phyloP scores from a whole-genome alignment of 208 protist species.

The Wallacemonas sp. region DNA sequence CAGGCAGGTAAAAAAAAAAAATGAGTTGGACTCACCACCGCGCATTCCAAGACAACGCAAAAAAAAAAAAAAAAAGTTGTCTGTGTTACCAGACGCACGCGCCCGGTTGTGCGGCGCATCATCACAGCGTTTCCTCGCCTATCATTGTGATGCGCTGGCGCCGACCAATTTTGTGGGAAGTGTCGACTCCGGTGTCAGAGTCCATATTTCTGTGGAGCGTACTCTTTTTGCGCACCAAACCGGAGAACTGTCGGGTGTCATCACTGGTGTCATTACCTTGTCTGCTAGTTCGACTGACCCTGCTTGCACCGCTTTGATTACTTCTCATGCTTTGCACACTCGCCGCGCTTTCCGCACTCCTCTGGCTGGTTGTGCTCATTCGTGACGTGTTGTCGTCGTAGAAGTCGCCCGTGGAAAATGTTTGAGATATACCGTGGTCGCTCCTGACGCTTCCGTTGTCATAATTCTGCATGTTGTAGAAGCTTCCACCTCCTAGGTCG shows the following conservation, averaged over 20 bases:
- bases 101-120: too few species aligned
- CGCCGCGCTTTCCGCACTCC: too few species aligned
- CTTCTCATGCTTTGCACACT: neutral
- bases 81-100: too few species aligned
- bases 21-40: too few species aligned
- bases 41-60: too few species aligned
- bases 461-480: neutral
- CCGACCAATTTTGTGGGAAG: neutral
- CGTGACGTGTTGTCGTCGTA: conserved; percentile 9
- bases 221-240: conserved; percentile 4
- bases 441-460: too few species aligned
- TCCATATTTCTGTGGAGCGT: conserved; percentile 3
- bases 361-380: neutral
- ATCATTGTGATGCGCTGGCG: neutral
- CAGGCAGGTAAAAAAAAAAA: neutral
- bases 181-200: neutral
- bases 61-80: too few species aligned
- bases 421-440: too few species aligned
- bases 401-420: neutral
- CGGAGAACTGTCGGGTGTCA: too few species aligned
- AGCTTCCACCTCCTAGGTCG: neutral
- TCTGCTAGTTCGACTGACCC: neutral
- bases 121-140: neutral
- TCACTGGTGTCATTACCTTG: neutral
- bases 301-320: neutral